These are phyloP conservation scores for Bipolaris bicolor DNA, from an alignment of 2,329 filamentous ascomycete genomes.

Conservation along the genomic window DNA sequence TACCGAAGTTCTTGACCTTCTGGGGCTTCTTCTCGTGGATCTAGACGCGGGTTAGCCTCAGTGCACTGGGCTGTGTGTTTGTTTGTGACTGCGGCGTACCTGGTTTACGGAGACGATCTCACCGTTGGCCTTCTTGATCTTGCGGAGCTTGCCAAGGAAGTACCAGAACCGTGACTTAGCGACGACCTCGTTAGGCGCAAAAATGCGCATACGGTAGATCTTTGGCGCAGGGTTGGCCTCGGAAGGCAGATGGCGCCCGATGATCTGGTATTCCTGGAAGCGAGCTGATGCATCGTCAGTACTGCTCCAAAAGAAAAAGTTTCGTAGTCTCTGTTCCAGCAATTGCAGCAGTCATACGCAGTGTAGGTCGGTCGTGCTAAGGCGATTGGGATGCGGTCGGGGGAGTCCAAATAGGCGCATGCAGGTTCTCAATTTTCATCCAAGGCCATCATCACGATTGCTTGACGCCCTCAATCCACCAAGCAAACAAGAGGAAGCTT, in stretches of 20 bases:
- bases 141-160: conserved; percentile 98
- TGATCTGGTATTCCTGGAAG: conserved; percentile 99
- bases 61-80: background rate
- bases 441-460: background rate
- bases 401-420: conserved; percentile 1
- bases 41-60: conserved; percentile 55
- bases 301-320: conserved; percentile 14
- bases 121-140: conserved; percentile 99
- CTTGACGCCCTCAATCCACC: background rate
- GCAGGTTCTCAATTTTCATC: conserved; percentile 3
- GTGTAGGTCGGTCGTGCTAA: background rate
- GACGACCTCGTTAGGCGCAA: conserved; percentile 95
- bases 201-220: conserved; percentile 99
- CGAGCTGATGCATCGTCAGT: conserved; percentile 71
- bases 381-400: background rate
- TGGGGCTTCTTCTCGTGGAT: conserved; percentile 98
- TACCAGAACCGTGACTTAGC: conserved; percentile 99
- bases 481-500: background rate
- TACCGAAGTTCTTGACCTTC: conserved; percentile 99
- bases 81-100: conserved; percentile 63
- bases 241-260: conserved; percentile 97
- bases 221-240: conserved; percentile 96
- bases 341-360: conserved; percentile 34
- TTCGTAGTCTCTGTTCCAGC: conserved; percentile 24
- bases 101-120: conserved; percentile 98